phyloP scores from a whole-genome alignment of 2,329 filamentous ascomycete species.

The Fusarium sterilihyphosum region DNA sequence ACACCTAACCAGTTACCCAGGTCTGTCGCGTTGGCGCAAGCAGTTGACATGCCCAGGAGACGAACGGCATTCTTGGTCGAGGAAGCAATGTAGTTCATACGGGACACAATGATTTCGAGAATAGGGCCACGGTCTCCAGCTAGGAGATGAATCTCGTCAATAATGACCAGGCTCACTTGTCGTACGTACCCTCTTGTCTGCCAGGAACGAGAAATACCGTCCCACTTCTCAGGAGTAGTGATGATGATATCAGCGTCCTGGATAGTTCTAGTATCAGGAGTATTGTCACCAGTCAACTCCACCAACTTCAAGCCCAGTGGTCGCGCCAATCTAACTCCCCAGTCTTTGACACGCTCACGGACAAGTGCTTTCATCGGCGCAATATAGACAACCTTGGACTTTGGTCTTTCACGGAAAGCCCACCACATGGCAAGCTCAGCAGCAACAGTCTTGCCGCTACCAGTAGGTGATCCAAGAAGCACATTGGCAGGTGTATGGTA shows the following conservation, averaged over 20 bases:
- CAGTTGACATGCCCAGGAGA: constrained; percentile 98
- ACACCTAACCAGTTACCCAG: constrained; percentile 97
- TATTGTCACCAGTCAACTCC: constrained; percentile 96
- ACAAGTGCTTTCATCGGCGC: constrained; percentile 99
- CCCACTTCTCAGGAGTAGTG: constrained; percentile 99
- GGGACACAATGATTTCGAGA: constrained; percentile 92
- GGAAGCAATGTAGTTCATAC: constrained; percentile 98
- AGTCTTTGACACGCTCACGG: constrained; percentile 94
- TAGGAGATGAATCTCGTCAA: constrained; percentile 98
- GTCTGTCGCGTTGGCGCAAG: constrained; percentile 94
- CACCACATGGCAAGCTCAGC: constrained; percentile 99
- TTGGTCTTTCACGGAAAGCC: constrained; percentile 93
- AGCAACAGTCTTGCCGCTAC: constrained; percentile 96
- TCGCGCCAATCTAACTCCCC: constrained; percentile 81
- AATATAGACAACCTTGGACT: constrained; percentile 98
- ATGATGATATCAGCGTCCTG: constrained; percentile 97
- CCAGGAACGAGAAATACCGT: constrained; percentile 98
- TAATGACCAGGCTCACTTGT: constrained; percentile 95
- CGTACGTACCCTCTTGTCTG: constrained; percentile 96
- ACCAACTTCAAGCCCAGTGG: constrained; percentile 91
- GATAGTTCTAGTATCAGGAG: constrained; percentile 94
- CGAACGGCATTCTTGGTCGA: constrained; percentile 90
- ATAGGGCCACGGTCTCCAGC: constrained; percentile 97
- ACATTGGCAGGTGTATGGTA: constrained; percentile 95
- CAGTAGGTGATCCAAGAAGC: constrained; percentile 92